These are phyloP conservation scores for Diaporthe nobilis DNA, from an alignment of 2,329 filamentous ascomycete species.

Conservation along the genomic window DNA sequence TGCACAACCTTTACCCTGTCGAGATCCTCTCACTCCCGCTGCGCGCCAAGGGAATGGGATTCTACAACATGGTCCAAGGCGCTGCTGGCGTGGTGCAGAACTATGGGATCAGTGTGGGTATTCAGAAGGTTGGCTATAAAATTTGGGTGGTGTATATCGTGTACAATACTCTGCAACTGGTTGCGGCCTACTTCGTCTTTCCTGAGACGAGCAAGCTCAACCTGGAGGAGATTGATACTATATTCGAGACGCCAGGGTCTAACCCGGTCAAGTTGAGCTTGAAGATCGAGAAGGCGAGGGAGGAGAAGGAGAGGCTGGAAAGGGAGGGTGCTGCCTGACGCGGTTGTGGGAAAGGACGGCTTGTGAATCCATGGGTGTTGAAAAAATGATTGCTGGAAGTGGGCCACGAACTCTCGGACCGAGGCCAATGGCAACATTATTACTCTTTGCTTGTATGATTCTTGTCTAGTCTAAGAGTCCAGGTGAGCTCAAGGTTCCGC, in stretches of 20 bases:
- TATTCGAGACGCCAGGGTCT: conserved; percentile 59
- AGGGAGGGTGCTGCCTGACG: conserved; percentile 17
- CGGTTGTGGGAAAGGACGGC: background rate
- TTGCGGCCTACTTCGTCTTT: conserved; percentile 64
- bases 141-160: conserved; percentile 66
- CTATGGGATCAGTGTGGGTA: conserved; percentile 63
- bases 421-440: too few relatives aligned
- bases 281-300: conserved; percentile 43
- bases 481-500: too few relatives aligned
- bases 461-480: too few relatives aligned
- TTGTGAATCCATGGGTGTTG: background rate
- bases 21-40: conserved; percentile 59
- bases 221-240: conserved; percentile 70
- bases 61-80: conserved; percentile 61
- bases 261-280: conserved; percentile 43
- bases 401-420: too few relatives aligned
- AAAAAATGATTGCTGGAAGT: background rate
- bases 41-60: conserved; percentile 61
- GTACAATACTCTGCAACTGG: conserved; percentile 63
- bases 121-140: conserved; percentile 62
- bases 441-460: too few relatives aligned
- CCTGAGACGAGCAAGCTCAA: conserved; percentile 64
- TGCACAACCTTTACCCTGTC: conserved; percentile 63
- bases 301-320: conserved; percentile 39
- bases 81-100: conserved; percentile 58